Evolutionary conservation across 805 yeast genomes (phyloP), one percentile per base, ranked within the genome.

Genomic region (Candida glaebosa): DNA sequence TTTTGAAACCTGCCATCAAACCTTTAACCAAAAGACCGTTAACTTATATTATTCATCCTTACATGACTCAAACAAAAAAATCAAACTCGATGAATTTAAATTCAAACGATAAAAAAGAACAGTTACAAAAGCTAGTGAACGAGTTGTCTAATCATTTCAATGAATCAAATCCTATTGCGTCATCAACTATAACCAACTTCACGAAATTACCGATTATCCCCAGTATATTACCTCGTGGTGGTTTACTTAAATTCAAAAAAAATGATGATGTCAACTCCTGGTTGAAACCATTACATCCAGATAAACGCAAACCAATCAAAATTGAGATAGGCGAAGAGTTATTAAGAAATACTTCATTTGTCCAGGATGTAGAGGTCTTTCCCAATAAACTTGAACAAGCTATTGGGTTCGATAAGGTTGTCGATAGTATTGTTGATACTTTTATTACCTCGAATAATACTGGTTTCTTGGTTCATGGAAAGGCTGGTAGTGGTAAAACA

Each of bases 401-500:
- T 3, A 76, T 84, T 31, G 96, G 93, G 0, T 68, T 81, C 34
- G 82, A 79, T 20, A 51, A 60, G 3, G 52, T 69, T 4, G 49
- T 82, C 8, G 60, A 56, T 0, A 61, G 65, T 3, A 51, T 80
- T 8, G 49, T 61, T 5, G 68, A 67, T 5, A 56, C 72, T 0
- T 51, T 81, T 3, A 53, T 67, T 5, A 59, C 72, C 31, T 75
- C 66, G 20, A 54, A 75, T 5, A 71, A 69, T 38, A 57, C 72
- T 5, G 87, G 91, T 2, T 65, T 80, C 0, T 62, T 88, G 40
- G 53, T 90, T 0, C 74, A 79, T 49, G 98, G 97, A 0, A 63
- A 81, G 17, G 67, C 86, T 1, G 97, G 96, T 0, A 76, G 87
- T 46, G 98, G 98, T 0, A 91, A 91, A 57, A 67, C 93, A 0